Conservation (phyloP, 140 eudicot genomes). For the Bidens hawaiensis region DNA sequence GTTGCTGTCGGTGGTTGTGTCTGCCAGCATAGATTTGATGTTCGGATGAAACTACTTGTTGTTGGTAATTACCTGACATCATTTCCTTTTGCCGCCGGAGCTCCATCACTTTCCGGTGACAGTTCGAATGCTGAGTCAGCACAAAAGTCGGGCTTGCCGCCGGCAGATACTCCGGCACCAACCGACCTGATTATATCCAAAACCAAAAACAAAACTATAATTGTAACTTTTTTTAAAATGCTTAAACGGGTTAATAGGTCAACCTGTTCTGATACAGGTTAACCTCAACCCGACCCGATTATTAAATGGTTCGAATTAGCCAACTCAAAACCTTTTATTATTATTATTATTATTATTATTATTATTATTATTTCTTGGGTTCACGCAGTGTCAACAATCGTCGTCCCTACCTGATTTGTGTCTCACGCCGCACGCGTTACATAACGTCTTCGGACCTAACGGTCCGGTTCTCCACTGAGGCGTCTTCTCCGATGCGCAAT, state of each 20-base stretch:
- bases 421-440: constrained; percentile 69
- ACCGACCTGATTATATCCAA: constrained; percentile 60
- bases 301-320: no score
- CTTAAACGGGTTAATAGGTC: no score
- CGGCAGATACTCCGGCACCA: constrained; percentile 74
- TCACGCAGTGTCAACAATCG: no score
- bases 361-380: no score
- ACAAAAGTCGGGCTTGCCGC: constrained; percentile 76
- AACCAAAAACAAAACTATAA: no score
- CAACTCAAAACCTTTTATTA: no score
- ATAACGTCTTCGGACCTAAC: constrained; percentile 62
- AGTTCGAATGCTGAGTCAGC: constrained; percentile 65
- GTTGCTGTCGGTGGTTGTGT: constrained; percentile 16
- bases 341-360: no score
- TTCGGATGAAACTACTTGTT: constrained; percentile 4
- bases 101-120: constrained; percentile 67
- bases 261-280: no score
- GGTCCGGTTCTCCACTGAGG: constrained; percentile 74
- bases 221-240: no score
- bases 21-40: constrained; percentile 21
- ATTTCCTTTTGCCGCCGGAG: constrained; percentile 58
- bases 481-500: constrained; percentile 67
- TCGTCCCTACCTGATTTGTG: constrained; percentile 62
- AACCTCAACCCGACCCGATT: no score
- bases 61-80: constrained; percentile 18